Evolutionary conservation across 208 protist species (phyloP), one percentile per base, ranked within the genome.

Genomic region (Trypanosoma caninum): DNA sequence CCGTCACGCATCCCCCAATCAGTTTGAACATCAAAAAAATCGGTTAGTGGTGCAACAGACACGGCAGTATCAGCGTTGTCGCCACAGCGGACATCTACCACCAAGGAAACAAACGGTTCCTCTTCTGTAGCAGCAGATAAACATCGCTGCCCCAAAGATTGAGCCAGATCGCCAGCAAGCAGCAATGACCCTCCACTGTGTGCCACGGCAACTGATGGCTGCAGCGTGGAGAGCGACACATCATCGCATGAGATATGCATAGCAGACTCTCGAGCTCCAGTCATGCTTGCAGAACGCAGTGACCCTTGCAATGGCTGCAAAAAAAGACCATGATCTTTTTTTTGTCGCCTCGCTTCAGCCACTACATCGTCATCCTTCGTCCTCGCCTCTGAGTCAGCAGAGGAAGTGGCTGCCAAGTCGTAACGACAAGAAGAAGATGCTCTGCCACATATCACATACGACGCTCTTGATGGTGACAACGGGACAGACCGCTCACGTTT

Each of bases 131-230:
- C 42, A 16, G 23, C 25, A 38, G 63, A 25, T 25, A 65, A 64
- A 22, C 63, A 64, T 9, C 60, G 35, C 8, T 74, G 82, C 34
- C 77, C 72, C 11, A 75, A 75, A 0, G 82, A 78, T 23, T 74
- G 82, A 0, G 82, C 84, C 0, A 57, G 65, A 18, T 78, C 82
- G 37, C 54, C 71, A 5, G 82, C 78, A 11, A 88, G 66, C 58
- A 82, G 54, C 64, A 84, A 56, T n/a, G 82, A 82, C 16, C 23
- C 54, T 7, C 28, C 42, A 20, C 41, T 33, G 16, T 48, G 41
- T 4, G 13, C 35, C 2, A 22, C 20, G 34, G 28, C 22, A 10
- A 34, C 11, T 4, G 37, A 38, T 9, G 28, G 22, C 3, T 11
- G 45, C 45, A 50, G 8, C 0, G 45, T 30, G 45, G 22, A 18